Conservation (phyloP, 108 stramenopile species). For the Bacterosira constricta region DNA sequence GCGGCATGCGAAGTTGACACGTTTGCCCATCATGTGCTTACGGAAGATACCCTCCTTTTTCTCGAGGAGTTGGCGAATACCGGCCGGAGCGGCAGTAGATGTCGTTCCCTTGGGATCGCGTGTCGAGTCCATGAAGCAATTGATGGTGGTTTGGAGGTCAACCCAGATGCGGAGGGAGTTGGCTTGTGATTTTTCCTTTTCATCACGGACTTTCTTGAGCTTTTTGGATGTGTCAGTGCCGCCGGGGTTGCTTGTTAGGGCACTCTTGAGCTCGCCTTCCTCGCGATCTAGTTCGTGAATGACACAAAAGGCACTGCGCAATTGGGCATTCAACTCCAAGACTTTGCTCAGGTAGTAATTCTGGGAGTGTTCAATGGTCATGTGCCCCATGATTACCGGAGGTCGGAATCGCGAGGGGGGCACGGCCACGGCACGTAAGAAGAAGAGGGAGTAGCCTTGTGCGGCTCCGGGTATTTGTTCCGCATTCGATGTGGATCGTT, state of each 20-base stretch:
- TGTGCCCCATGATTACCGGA: slow-evolving; percentile 87
- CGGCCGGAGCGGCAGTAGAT: slow-evolving; percentile 53
- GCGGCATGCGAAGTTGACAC: slow-evolving; percentile 97
- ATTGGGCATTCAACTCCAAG: slow-evolving; percentile 68
- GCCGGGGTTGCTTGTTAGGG: background rate
- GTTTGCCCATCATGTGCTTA: slow-evolving; percentile 99
- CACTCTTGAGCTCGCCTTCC: slow-evolving; percentile 33
- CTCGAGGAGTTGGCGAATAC: slow-evolving; percentile 95
- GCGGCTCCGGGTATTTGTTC: slow-evolving; percentile 31
- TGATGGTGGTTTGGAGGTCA: slow-evolving; percentile 93
- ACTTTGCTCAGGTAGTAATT: slow-evolving; percentile 89
- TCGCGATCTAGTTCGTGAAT: slow-evolving; percentile 40
- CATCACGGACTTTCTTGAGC: slow-evolving; percentile 33
- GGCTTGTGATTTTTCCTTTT: slow-evolving; percentile 56
- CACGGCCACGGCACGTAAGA: slow-evolving; percentile 87
- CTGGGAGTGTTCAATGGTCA: slow-evolving; percentile 95
- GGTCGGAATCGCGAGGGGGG: slow-evolving; percentile 97
- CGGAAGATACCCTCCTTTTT: slow-evolving; percentile 99
- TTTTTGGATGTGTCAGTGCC: slow-evolving; percentile 9
- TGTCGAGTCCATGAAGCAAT: slow-evolving; percentile 94
- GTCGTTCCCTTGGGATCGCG: slow-evolving; percentile 80
- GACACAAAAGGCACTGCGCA: slow-evolving; percentile 51
- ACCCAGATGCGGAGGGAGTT: slow-evolving; percentile 82
- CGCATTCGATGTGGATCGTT: slow-evolving; percentile 42
- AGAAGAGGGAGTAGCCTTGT: slow-evolving; percentile 84